Percentiles rank a stretch among this genome's conserved stretches.
Evolutionary conservation across 805 yeast genomes (phyloP).

Genomic region (Ogataea zsoltii): DNA sequence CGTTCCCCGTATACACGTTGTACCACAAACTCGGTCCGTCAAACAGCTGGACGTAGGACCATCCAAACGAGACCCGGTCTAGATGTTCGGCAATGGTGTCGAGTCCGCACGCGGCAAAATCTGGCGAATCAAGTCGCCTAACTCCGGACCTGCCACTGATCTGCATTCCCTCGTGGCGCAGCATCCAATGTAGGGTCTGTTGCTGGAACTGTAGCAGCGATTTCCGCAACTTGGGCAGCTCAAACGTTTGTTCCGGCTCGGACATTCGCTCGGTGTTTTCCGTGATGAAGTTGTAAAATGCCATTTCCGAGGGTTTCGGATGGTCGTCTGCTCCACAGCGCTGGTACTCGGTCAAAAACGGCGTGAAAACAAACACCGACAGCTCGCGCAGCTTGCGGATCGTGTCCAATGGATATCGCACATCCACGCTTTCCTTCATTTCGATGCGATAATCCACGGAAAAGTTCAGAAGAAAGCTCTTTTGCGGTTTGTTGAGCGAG

Average conservation of each 20-base stretch:
- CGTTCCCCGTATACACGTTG: slow-evolving; percentile 51
- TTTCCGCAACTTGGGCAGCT: slow-evolving; percentile 24
- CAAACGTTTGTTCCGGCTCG: slow-evolving; percentile 10
- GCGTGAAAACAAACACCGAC: slow-evolving; percentile 16
- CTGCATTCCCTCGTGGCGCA: slow-evolving; percentile 47
- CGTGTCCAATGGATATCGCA: slow-evolving; percentile 18
- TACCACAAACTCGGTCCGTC: slow-evolving; percentile 38
- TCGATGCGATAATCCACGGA: slow-evolving; percentile 5
- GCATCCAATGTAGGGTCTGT: slow-evolving; percentile 57
- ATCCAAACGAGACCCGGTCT: slow-evolving; percentile 53
- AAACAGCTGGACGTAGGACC: slow-evolving; percentile 37
- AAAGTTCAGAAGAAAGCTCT: slow-evolving; percentile 2
- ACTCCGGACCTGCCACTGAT: slow-evolving; percentile 32
- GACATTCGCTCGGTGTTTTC: slow-evolving; percentile 39
- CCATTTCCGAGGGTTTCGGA: slow-evolving; percentile 27
- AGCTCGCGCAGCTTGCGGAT: slow-evolving; percentile 20
- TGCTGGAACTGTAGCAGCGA: slow-evolving; percentile 46
- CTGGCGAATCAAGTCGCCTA: slow-evolving; percentile 24
- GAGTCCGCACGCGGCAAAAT: slow-evolving; percentile 20
- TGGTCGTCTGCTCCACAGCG: slow-evolving; percentile 9
- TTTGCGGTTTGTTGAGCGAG: background rate
- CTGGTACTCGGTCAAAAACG: slow-evolving; percentile 28
- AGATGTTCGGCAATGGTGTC: slow-evolving; percentile 33
- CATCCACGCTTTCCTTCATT: slow-evolving; percentile 21
- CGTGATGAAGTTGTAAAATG: slow-evolving; percentile 53